phyloP scores from a whole-genome alignment of 2,329 filamentous ascomycete species.

The Cladophialophora exuberans region DNA sequence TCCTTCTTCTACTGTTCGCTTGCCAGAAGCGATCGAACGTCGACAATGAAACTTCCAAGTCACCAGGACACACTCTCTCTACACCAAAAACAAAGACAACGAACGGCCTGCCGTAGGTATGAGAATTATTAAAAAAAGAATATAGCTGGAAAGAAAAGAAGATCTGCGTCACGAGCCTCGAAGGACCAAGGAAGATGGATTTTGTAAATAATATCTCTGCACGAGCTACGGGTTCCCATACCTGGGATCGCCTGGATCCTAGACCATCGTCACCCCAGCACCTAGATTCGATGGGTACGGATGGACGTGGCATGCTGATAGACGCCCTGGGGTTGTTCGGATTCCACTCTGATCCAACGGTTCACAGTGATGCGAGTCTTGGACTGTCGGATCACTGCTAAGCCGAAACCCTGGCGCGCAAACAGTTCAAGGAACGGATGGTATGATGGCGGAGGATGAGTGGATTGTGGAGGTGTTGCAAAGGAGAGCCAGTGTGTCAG shows the following conservation, averaged over 20 bases:
- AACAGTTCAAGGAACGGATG: not conserved
- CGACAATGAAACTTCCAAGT: not conserved
- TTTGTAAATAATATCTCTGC: not conserved
- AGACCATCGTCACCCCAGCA: too few relatives aligned
- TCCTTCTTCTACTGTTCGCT: too few relatives aligned
- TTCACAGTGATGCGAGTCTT: not conserved
- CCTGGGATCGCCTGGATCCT: too few relatives aligned
- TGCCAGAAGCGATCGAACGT: not conserved
- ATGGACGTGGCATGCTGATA: too few relatives aligned
- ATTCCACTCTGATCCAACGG: not conserved
- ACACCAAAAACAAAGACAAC: not conserved
- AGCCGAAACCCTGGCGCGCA: slow-evolving; percentile 10
- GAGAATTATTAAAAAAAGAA: not conserved
- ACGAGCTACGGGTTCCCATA: not conserved
- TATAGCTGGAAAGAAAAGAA: not conserved
- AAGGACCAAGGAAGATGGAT: not conserved
- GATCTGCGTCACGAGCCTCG: not conserved
- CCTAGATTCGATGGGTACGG: too few relatives aligned
- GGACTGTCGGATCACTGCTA: slow-evolving; percentile 7
- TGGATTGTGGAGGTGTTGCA: not conserved
- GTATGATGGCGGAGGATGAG: not conserved
- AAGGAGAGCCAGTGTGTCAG: too few relatives aligned
- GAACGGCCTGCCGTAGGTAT: not conserved
- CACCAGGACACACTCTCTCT: slow-evolving; percentile 1
- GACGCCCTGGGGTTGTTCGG: too few relatives aligned